phyloP scores from a whole-genome alignment of 495 filamentous ascomycete species.

The Daldinia decipiens region DNA sequence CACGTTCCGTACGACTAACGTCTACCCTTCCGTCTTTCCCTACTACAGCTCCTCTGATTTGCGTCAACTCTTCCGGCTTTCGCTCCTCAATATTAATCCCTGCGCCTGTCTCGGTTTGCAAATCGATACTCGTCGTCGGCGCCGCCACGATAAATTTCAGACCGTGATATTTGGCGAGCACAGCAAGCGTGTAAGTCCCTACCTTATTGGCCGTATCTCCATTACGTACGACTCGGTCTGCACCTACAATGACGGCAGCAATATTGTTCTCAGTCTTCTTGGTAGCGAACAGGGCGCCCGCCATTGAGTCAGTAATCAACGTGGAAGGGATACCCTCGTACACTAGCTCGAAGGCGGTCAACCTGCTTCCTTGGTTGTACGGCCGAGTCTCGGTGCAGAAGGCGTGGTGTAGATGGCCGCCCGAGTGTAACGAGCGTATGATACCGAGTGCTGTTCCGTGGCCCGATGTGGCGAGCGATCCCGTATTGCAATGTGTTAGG shows the following conservation, averaged over 20 bases:
- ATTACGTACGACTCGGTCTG: conserved; percentile 94
- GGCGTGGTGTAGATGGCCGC: conserved; percentile 73
- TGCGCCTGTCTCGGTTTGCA: conserved; percentile 75
- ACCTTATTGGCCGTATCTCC: conserved; percentile 99
- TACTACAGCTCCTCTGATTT: conserved; percentile 77
- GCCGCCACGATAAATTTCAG: conserved; percentile 96
- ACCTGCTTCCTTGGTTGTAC: conserved; percentile 95
- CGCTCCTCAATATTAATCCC: conserved; percentile 92
- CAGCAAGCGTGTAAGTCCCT: conserved; percentile 91
- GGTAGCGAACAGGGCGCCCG: conserved; percentile 76
- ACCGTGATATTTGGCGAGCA: conserved; percentile 84
- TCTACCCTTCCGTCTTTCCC: conserved; percentile 61
- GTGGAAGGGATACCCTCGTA: conserved; percentile 94
- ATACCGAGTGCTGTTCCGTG: conserved; percentile 96
- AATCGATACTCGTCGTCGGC: conserved; percentile 92
- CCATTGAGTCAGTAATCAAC: conserved; percentile 97
- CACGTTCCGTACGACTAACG: conserved; percentile 66
- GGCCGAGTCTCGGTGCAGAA: conserved; percentile 97
- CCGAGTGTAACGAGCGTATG: conserved; percentile 81
- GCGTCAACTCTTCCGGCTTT: conserved; percentile 78
- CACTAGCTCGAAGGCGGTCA: conserved; percentile 95
- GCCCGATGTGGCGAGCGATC: conserved; percentile 94
- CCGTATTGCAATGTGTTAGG: conserved; percentile 97
- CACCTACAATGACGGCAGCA: conserved; percentile 89
- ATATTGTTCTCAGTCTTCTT: conserved; percentile 69